These are phyloP conservation scores for Neonectria coccinea DNA, from an alignment of 2,329 filamentous ascomycete species.

Conservation along the genomic window DNA sequence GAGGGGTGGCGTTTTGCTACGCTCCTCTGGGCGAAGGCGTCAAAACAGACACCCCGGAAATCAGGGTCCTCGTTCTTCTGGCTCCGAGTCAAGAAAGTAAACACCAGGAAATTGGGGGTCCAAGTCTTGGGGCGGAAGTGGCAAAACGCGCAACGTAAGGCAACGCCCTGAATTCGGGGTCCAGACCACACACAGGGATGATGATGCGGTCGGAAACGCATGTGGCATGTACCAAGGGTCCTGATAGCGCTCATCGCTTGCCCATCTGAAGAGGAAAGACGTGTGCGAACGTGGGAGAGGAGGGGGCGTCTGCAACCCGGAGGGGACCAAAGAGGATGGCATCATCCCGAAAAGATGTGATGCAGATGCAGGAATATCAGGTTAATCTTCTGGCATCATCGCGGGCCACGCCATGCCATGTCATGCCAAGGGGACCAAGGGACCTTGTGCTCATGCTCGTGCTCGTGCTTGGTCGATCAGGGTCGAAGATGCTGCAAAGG, in stretches of 20 bases:
- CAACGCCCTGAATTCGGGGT: conserved; percentile 12
- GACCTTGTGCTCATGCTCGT: conserved; percentile 2
- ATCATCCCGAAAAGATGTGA: conserved; percentile 10
- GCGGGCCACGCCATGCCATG: conserved; percentile 6
- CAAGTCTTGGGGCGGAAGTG: neutral
- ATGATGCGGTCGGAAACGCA: conserved; percentile 3
- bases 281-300: neutral
- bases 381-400: conserved; percentile 5
- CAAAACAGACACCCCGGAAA: neutral
- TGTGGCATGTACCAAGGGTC: conserved; percentile 22
- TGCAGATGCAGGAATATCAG: conserved; percentile 18
- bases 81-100: neutral
- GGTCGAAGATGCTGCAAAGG: conserved; percentile 9
- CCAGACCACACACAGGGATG: conserved; percentile 5
- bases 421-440: neutral
- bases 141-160: neutral
- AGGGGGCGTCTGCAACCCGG: conserved; percentile 3
- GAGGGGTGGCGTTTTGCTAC: neutral
- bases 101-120: neutral
- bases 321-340: conserved; percentile 10
- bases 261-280: conserved; percentile 17
- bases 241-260: conserved; percentile 6
- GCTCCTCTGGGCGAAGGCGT: neutral
- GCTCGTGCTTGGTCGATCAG: conserved; percentile 12
- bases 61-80: neutral